Base-by-base conservation (phyloP, 164 flowering plant genomes). In the Stephania cephalantha region DNA sequence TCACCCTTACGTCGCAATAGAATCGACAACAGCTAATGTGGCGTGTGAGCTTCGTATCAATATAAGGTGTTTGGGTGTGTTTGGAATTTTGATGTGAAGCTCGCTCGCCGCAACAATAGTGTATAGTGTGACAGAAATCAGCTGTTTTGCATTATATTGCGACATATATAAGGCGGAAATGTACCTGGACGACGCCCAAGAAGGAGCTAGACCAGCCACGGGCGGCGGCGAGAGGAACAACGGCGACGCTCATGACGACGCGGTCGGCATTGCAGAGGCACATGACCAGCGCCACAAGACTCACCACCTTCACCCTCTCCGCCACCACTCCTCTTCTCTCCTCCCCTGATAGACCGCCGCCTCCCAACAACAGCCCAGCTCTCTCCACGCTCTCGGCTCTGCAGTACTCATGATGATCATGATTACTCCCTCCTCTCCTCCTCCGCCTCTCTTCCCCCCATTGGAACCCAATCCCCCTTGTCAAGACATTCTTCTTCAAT, bases 221-320 rank as follows among this genome's bases (percentile, higher is more conserved):
- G 22, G 84, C 78, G 9, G 85, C 89, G 45, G 97, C 97, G 1
- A 95, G 85, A 44, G 98, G 97, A 74, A 95, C 97, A 61, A 95
- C 76, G 7, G 97, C 97, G 6, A 95, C 98, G 8, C 97, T 92
- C 98, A 94, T 94, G 7, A 94, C 98, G 12, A 91, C 95, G 29
- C 97, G 82, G 71, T 91, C 93, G 9, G 98, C 98, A 85, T 91
- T 94, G 72, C 95, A 92, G 29, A 94, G 76, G 67, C 95, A 87
- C 98, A 95, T 92, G 2, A 85, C 92, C 12, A 83, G 79, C 7
- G 97, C 98, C 82, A 86, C 70, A 69, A 95, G 63, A 8, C 84
- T 81, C 87, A 84, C 98, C 86, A 95, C 98, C 86, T 90, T 90
- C 64, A 87, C 74, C 79, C 98, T 87, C 90, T 89, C 97, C 69